Evolutionary conservation across 805 yeast species (phyloP).

Genomic region (Hanseniaspora nectarophila): DNA sequence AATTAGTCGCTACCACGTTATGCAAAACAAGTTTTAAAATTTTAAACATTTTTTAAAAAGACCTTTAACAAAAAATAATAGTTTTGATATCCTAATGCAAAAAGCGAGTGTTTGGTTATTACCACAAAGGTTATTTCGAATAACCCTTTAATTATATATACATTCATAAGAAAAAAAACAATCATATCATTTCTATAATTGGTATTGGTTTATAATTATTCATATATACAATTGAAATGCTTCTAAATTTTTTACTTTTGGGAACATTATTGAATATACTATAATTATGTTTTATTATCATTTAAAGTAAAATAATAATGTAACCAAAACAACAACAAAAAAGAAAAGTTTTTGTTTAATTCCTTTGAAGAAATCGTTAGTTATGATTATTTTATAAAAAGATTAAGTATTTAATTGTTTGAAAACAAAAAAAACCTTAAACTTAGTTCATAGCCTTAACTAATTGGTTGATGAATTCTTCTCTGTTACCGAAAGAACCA

Average conservation of each 20-base stretch:
- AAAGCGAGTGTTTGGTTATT: neutral
- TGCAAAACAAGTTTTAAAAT: neutral
- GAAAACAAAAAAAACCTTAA: conserved; percentile 2
- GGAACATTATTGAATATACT: neutral
- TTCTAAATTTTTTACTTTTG: neutral
- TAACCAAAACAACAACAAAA: neutral
- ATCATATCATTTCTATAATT: neutral
- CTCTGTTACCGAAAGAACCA: conserved; percentile 98
- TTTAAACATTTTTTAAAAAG: neutral
- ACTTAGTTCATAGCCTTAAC: conserved; percentile 84
- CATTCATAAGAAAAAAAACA: neutral
- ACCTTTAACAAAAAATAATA: neutral
- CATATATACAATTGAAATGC: neutral
- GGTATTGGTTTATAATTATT: neutral
- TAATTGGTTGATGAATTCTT: conserved; percentile 86
- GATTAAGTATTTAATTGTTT: neutral
- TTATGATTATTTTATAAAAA: neutral
- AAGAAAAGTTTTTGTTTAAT: neutral
- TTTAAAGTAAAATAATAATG: neutral
- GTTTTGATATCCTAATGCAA: neutral
- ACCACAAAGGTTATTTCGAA: neutral
- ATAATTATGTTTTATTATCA: neutral
- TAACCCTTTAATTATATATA: neutral
- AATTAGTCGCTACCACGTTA: neutral
- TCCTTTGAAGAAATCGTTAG: neutral